phyloP scores from a whole-genome alignment of 768 basidiomycete genomes.

The Podaxis carcinomalis region DNA sequence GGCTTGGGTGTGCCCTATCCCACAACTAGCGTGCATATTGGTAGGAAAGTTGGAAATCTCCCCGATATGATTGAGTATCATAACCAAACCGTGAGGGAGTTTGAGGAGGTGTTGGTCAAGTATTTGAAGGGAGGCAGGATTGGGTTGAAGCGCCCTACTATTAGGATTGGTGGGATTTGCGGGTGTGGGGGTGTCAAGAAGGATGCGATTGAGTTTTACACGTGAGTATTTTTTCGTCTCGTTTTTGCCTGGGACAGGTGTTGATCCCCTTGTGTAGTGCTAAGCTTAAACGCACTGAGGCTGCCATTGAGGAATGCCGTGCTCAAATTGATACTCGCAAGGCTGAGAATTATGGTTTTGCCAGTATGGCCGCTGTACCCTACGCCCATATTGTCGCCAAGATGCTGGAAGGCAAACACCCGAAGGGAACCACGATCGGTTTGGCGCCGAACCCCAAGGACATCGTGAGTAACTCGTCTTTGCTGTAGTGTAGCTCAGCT shows the following conservation, averaged over 20 bases:
- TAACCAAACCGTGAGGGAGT: slow-evolving; percentile 89
- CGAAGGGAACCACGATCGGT: slow-evolving; percentile 65
- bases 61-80: slow-evolving; percentile 90
- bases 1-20: slow-evolving; percentile 79
- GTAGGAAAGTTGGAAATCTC: slow-evolving; percentile 81
- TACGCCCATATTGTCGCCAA: slow-evolving; percentile 86
- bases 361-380: slow-evolving; percentile 83
- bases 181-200: slow-evolving; percentile 81
- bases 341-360: slow-evolving; percentile 90
- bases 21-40: slow-evolving; percentile 86
- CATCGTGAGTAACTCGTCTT: slow-evolving; percentile 46
- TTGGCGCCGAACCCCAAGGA: slow-evolving; percentile 89
- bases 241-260: background rate
- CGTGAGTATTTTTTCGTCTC: slow-evolving; percentile 43
- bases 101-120: slow-evolving; percentile 84
- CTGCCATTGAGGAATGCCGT: slow-evolving; percentile 70
- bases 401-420: slow-evolving; percentile 60
- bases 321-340: slow-evolving; percentile 66
- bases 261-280: slow-evolving; percentile 26
- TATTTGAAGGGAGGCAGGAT: slow-evolving; percentile 84
- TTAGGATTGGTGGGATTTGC: slow-evolving; percentile 72
- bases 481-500: background rate
- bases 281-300: slow-evolving; percentile 64
- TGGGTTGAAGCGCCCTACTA: slow-evolving; percentile 76
- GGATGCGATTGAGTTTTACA: slow-evolving; percentile 94